Conservation (phyloP, 306 rosid species). For the Erythrophleum fordii region DNA sequence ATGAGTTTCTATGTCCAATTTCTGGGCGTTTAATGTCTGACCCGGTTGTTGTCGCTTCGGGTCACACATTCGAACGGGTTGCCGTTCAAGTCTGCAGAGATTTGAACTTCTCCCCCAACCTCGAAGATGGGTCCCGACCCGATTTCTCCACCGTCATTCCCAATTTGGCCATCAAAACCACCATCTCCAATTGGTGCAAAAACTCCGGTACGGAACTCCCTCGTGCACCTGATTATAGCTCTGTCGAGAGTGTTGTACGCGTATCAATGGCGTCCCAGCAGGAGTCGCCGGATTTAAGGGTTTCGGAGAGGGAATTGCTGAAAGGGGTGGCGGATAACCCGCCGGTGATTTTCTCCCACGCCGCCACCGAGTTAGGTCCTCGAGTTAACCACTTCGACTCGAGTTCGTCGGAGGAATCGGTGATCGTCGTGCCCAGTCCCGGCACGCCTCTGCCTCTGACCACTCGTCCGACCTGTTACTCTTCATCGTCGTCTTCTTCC, state of each 20-base stretch:
- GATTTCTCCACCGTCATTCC: constrained; percentile 75
- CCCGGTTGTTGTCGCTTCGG: constrained; percentile 89
- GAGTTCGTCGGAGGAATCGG: constrained; percentile 63
- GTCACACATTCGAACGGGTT: constrained; percentile 88
- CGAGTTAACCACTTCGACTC: constrained; percentile 61
- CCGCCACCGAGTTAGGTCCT: constrained; percentile 78
- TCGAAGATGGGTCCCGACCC: constrained; percentile 70
- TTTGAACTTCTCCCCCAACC: constrained; percentile 51
- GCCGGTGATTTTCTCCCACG: constrained; percentile 70
- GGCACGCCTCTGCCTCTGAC: constrained; percentile 72
- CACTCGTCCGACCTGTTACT: constrained; percentile 69
- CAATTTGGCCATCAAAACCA: constrained; percentile 63
- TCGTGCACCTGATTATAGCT: constrained; percentile 52
- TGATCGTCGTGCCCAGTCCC: constrained; percentile 47
- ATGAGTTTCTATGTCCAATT: constrained; percentile 73
- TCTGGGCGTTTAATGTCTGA: constrained; percentile 78
- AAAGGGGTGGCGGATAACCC: constrained; percentile 71
- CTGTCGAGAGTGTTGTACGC: constrained; percentile 52
- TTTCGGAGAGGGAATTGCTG: constrained; percentile 75
- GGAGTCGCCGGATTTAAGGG: constrained; percentile 43
- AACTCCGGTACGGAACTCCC: constrained; percentile 46
- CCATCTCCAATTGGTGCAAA: constrained; percentile 73
- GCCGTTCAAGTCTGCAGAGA: constrained; percentile 65
- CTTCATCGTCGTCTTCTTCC: constrained; percentile 68
- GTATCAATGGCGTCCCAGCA: constrained; percentile 39